Evolutionary conservation across 805 yeast species (phyloP), one percentile per base, ranked within the genome.

Genomic region (Candida sithepensis): DNA sequence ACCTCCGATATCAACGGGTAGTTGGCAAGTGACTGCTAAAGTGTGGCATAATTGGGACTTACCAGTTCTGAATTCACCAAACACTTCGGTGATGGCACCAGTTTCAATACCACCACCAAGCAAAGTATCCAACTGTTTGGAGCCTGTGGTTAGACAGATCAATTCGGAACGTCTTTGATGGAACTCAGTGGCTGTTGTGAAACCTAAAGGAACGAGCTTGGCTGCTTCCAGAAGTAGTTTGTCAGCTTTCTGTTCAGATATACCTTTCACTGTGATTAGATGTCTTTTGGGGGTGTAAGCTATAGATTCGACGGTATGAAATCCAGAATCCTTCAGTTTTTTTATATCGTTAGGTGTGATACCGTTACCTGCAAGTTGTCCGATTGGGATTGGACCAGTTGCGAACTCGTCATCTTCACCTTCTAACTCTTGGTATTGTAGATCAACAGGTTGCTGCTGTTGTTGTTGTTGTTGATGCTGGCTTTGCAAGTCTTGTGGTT

Each of bases 101-200:
- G 99, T 94, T 66, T 94, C 99, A 44, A 94, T 79, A 38, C 99
- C 99, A 45, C 99, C 99, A 9, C 97, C 97, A 36, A 94, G 72
- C 43, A 94, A 72, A 1, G 96, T 89, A 65, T 94, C 99, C 39
- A 94, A 73, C 60, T 89, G 92, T 62, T 90, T 89, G 2, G 98
- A 90, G 1, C 99, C 99, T 0, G 99, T 92, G 1, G 98, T 91
- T 46, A 94, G 72, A 60, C 97, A 87, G 48, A 94, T 90, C 68
- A 94, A 78, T 63, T 90, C 96, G 4, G 92, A 82, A 58, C 98
- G 77, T 59, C 97, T 78, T 58, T 84, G 81, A 65, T 90, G 97
- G 64, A 88, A 89, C 64, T 90, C 97, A 1, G 96, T 84, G 2
- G 98, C 99, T 0, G 98, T 92, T 20, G 97, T 92, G 71, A 94